Evolutionary conservation across 2,329 filamentous ascomycete genomes (phyloP).

Genomic region (Fusarium pseudocircinatum): DNA sequence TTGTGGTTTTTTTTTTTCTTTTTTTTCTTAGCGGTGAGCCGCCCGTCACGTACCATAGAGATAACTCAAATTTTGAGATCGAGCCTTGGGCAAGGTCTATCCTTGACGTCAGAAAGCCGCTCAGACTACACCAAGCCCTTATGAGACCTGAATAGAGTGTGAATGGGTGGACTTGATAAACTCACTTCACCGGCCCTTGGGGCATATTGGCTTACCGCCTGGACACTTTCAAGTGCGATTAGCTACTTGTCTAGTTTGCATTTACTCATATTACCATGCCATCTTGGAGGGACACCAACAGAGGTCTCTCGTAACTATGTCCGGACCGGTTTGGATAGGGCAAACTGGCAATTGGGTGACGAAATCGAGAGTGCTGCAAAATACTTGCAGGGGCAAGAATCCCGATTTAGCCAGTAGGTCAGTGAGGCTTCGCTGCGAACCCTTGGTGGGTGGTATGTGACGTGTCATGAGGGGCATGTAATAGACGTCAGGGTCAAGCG

Average conservation of each 20-base stretch:
- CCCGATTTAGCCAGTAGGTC: constrained; percentile 13
- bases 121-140: not conserved
- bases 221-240: not conserved
- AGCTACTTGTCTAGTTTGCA: not conserved
- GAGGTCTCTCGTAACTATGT: not conserved
- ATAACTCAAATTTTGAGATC: not conserved
- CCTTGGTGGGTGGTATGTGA: constrained; percentile 39
- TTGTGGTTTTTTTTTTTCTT: not conserved
- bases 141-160: not conserved
- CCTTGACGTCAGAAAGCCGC: constrained; percentile 10
- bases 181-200: not conserved
- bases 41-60: not conserved
- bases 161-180: not conserved
- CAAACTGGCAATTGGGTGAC: constrained; percentile 7
- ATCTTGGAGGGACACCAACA: not conserved
- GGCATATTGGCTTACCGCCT: not conserved
- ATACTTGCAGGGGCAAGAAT: not conserved
- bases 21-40: constrained; percentile 38
- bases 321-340: constrained; percentile 14
- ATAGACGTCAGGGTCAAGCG: constrained; percentile 36
- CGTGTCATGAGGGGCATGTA: constrained; percentile 42
- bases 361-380: not conserved
- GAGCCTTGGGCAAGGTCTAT: not conserved
- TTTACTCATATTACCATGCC: not conserved
- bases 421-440: constrained; percentile 35